Percentiles rank a stretch among this genome's conserved stretches.
phyloP scores from a whole-genome alignment of 441 rosid genomes.

The Hura crepitans region DNA sequence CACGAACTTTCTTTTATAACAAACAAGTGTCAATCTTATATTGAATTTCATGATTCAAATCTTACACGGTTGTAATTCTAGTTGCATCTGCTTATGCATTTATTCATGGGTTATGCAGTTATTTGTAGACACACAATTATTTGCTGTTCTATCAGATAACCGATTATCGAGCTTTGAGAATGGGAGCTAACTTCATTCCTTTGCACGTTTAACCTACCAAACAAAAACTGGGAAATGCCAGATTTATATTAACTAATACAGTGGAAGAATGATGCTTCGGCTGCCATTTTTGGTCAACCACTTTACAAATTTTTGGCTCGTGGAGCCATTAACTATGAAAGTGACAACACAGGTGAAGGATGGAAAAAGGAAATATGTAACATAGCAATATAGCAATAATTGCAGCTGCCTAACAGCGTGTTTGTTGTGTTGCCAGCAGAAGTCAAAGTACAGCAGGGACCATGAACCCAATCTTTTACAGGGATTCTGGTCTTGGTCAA shows the following conservation, averaged over 20 bases:
- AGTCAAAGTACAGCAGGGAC: slow-evolving; percentile 8
- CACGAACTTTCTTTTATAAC: not conserved
- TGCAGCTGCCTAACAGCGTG: not conserved
- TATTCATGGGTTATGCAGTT: slow-evolving; percentile 45
- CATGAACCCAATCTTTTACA: slow-evolving; percentile 33
- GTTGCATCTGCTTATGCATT: slow-evolving; percentile 4
- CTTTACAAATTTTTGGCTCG: not conserved
- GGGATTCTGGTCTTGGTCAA: slow-evolving; percentile 31
- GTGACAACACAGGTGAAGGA: slow-evolving; percentile 4
- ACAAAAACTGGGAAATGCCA: slow-evolving; percentile 17
- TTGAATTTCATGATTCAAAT: no score
- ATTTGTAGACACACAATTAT: slow-evolving; percentile 86
- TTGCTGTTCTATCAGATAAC: slow-evolving; percentile 71
- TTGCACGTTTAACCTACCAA: slow-evolving; percentile 8
- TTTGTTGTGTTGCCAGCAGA: slow-evolving; percentile 7
- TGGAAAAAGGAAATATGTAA: slow-evolving; percentile 17
- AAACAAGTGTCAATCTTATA: no score
- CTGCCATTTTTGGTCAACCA: not conserved
- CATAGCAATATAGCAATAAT: slow-evolving; percentile 14
- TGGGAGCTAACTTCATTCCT: slow-evolving; percentile 31
- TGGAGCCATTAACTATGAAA: slow-evolving; percentile 15
- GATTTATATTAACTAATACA: slow-evolving; percentile 1
- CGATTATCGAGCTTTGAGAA: slow-evolving; percentile 76
- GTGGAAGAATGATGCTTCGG: slow-evolving; percentile 11
- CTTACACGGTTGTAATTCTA: no score